These are phyloP conservation scores for Naematelia aurantialba DNA, from an alignment of 768 basidiomycete genomes.

Conservation along the genomic window DNA sequence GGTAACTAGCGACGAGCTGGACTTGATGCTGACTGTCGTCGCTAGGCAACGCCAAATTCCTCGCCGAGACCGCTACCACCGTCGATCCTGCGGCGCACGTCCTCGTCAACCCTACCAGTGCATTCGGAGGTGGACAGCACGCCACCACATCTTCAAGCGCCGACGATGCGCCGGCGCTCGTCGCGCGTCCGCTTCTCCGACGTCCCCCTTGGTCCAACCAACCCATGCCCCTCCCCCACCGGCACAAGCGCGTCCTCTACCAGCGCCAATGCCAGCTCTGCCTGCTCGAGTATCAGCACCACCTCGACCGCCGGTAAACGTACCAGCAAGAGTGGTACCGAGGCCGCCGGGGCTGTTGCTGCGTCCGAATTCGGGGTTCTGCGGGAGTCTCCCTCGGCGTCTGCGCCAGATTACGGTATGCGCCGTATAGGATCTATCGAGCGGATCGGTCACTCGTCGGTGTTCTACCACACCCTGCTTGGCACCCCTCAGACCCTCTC, in stretches of 20 bases:
- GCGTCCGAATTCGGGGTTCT: not conserved
- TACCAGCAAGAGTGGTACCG: too few relatives aligned
- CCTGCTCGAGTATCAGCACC: not conserved
- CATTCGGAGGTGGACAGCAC: not conserved
- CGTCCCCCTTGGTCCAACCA: not conserved
- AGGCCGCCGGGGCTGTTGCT: too few relatives aligned
- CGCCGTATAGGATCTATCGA: not conserved
- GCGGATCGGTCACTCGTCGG: not conserved
- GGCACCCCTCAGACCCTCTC: not conserved
- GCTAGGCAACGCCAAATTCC: not conserved
- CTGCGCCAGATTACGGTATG: not conserved
- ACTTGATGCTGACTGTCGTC: too few relatives aligned
- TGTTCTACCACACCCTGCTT: not conserved
- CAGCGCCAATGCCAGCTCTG: not conserved
- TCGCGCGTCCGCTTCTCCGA: not conserved
- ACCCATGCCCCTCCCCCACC: not conserved
- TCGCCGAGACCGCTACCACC: not conserved
- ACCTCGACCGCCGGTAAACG: too few relatives aligned
- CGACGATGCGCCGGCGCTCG: not conserved
- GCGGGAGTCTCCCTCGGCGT: not conserved
- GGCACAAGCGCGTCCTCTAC: too few relatives aligned
- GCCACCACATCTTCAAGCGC: not conserved
- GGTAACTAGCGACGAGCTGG: too few relatives aligned
- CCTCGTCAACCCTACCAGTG: not conserved
- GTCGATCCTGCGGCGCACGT: not conserved